Percentiles rank a stretch among this genome's conserved stretches.
Evolutionary conservation across 768 basidiomycete species (phyloP).

Genomic region (Antrodiella citrinella): DNA sequence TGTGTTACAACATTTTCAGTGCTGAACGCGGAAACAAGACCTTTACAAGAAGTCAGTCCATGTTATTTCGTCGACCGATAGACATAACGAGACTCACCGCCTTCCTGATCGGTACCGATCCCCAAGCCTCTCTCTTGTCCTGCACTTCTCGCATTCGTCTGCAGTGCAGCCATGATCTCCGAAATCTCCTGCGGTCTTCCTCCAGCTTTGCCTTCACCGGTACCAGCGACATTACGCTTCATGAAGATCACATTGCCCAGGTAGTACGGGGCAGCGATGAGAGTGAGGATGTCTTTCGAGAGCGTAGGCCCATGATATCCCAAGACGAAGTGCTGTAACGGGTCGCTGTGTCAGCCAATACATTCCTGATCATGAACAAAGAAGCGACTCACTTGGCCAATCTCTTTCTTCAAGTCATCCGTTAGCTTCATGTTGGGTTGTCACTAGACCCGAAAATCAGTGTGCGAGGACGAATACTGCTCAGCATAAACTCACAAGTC

Average conservation of each 20-base stretch:
- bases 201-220: constrained; percentile 1
- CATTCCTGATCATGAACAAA: too few relatives aligned
- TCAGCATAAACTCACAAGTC: too few relatives aligned
- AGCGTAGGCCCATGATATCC: constrained; percentile 57
- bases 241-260: constrained; percentile 52
- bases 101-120: constrained; percentile 70
- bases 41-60: too few relatives aligned
- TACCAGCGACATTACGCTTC: constrained; percentile 58
- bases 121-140: constrained; percentile 51
- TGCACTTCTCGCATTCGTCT: constrained; percentile 45
- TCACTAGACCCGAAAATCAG: too few relatives aligned
- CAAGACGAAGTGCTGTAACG: constrained; percentile 59
- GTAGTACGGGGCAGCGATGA: neutral
- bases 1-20: constrained; percentile 46
- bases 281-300: constrained; percentile 33
- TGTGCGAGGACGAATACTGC: too few relatives aligned
- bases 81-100: too few relatives aligned
- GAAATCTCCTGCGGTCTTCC: neutral
- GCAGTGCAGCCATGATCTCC: constrained; percentile 24
- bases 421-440: constrained; percentile 9
- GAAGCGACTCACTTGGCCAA: constrained; percentile 21
- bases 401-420: constrained; percentile 20
- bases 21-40: constrained; percentile 64
- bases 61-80: too few relatives aligned
- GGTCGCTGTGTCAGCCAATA: too few relatives aligned